A percentile compares a stretch with the other conserved stretches of the same genome.
phyloP scores from a whole-genome alignment of 345 rosid genomes.

The Citrus hindsii region DNA sequence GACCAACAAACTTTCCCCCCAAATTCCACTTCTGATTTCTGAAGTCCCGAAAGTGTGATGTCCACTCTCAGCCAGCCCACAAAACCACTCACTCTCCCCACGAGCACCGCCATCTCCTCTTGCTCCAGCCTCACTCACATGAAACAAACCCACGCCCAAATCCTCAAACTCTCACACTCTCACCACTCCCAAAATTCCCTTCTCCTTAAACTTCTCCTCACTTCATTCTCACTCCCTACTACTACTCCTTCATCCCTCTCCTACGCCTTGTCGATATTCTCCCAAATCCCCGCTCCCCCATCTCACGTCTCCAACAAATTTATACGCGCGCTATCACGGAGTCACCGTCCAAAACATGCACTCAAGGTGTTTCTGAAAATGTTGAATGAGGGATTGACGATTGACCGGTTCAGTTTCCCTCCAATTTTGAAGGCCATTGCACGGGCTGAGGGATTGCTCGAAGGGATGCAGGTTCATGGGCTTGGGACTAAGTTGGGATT shows the following conservation, averaged over 20 bases:
- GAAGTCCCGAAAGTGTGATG: not conserved
- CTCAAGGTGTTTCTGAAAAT: slow-evolving; percentile 33
- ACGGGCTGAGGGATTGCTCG: slow-evolving; percentile 34
- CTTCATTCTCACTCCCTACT: slow-evolving; percentile 34
- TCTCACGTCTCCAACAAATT: slow-evolving; percentile 33
- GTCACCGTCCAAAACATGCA: slow-evolving; percentile 24
- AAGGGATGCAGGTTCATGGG: slow-evolving; percentile 62
- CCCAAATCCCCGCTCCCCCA: slow-evolving; percentile 23
- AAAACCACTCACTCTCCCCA: slow-evolving; percentile 4
- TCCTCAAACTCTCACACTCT: slow-evolving; percentile 29
- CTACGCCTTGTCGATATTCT: slow-evolving; percentile 50
- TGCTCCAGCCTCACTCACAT: slow-evolving; percentile 33
- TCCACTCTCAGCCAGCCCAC: slow-evolving; percentile 11
- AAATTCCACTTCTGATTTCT: too few relatives aligned
- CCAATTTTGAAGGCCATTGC: slow-evolving; percentile 44
- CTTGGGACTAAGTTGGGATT: slow-evolving; percentile 41
- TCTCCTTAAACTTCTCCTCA: slow-evolving; percentile 30
- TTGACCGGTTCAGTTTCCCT: slow-evolving; percentile 48
- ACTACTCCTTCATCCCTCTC: slow-evolving; percentile 19
- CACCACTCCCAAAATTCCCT: slow-evolving; percentile 22
- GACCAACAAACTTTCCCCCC: not conserved
- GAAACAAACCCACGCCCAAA: slow-evolving; percentile 49
- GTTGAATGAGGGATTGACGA: slow-evolving; percentile 24
- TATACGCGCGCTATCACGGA: slow-evolving; percentile 40
- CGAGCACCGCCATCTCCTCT: slow-evolving; percentile 23